phyloP scores from a whole-genome alignment of 1,284 basidiomycete genomes.

The Fomitopsis pinicola region DNA sequence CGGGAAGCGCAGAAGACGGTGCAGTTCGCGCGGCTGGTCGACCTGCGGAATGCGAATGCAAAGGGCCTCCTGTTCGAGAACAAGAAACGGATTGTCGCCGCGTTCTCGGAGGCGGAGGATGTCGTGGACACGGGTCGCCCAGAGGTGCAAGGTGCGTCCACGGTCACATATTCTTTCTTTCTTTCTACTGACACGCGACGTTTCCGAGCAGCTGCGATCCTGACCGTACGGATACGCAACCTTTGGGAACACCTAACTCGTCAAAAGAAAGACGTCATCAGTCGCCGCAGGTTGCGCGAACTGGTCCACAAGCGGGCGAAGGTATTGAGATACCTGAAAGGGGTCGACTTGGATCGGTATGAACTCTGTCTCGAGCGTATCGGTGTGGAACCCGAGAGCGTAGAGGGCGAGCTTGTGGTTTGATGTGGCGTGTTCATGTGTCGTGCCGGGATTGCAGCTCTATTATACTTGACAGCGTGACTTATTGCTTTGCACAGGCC shows the following conservation, averaged over 20 bases:
- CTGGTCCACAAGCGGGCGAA: constrained; percentile 84
- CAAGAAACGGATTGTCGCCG: constrained; percentile 70
- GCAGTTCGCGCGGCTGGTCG: constrained; percentile 68
- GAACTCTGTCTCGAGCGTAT: constrained; percentile 69
- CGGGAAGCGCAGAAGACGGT: constrained; percentile 59
- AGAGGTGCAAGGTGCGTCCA: constrained; percentile 80
- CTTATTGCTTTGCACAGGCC: background rate
- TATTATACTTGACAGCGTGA: background rate
- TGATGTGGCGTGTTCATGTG: constrained; percentile 19
- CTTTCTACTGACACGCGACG: background rate
- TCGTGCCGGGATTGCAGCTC: background rate
- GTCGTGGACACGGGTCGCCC: constrained; percentile 78
- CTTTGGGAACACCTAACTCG: constrained; percentile 70
- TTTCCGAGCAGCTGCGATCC: constrained; percentile 63
- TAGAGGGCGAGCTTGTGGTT: constrained; percentile 86
- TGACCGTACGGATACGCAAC: constrained; percentile 85
- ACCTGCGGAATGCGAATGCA: constrained; percentile 85
- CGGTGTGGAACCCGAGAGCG: constrained; percentile 73
- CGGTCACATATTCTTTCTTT: constrained; percentile 3
- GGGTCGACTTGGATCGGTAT: constrained; percentile 67
- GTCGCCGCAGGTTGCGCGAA: constrained; percentile 67
- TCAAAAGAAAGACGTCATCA: constrained; percentile 77
- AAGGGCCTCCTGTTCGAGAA: constrained; percentile 85
- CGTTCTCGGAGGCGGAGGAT: constrained; percentile 71
- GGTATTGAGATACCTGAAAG: constrained; percentile 78